Evolutionary conservation across 2,329 filamentous ascomycete species (phyloP), one percentile per base, ranked within the genome.

Genomic region (Juglanconis juglandina): DNA sequence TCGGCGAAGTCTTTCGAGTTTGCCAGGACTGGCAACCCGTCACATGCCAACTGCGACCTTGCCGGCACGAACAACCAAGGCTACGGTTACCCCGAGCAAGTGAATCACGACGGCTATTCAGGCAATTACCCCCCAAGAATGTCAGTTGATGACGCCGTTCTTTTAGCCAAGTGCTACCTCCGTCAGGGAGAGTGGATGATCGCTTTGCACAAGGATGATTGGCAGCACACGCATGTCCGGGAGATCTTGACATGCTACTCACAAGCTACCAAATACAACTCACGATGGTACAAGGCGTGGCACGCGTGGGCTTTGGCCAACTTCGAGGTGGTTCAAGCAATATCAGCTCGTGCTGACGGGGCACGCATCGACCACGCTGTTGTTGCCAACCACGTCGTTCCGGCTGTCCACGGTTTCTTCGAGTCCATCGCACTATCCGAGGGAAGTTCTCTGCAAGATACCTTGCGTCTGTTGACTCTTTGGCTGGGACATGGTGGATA

Each of bases 231-330:
- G 8, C 88, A 91, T 66, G 91, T 96, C 4, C 86, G 90, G 55
- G 94, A 98, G 56, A 92, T 99, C 60, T 80, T 99, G 32, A 84
- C 86, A n/a, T 92, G 95, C 1, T 99, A 98, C 73, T 87, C 88
- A 17, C 89, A 93, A 61, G 96, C 96, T 1, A 99, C 95, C 2
- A 88, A 91, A 61, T 97, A 96, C 76, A 96, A 99, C 72, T 89
- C 92, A 39, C 87, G 89, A 63, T 99, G 94, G 86, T 99, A 99
- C 79, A 99, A 99, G 76, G 95, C 96, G 7, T 99, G 95, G 95
- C 95, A 99, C 75, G 91, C 95, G 0, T 99, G 95, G 94, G 96
- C 95, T 10, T 77, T 99, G 64, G 94, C 95, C 57, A 99, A 99
- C 74, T 99, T 99, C 69, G 94, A 99, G 75, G 95, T 99, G 60